A percentile compares a stretch with the other conserved stretches of the same genome.
phyloP scores from a whole-genome alignment of 2,329 filamentous ascomycete genomes.

The Fusarium sp. region DNA sequence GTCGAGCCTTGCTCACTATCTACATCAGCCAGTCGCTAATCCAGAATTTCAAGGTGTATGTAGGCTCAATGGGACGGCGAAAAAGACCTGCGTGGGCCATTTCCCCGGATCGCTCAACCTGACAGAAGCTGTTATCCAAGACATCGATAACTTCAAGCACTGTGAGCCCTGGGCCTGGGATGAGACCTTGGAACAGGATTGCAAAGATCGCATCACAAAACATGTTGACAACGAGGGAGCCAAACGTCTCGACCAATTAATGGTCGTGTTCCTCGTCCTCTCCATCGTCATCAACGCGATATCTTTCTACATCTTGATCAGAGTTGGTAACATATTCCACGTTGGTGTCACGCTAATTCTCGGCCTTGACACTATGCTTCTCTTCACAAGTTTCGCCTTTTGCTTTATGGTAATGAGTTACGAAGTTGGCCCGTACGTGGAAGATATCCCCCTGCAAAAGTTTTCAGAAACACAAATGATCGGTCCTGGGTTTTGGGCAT shows the following conservation, averaged over 20 bases:
- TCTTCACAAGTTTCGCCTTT: slow-evolving; percentile 25
- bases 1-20: too few species aligned
- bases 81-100: slow-evolving; percentile 8
- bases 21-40: neutral
- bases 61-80: slow-evolving; percentile 1
- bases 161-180: neutral
- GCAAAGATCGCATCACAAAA: slow-evolving; percentile 16
- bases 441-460: neutral
- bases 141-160: neutral
- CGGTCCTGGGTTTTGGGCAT: slow-evolving; percentile 27
- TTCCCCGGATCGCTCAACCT: slow-evolving; percentile 33
- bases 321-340: neutral
- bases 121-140: slow-evolving; percentile 21
- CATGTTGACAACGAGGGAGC: slow-evolving; percentile 8
- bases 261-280: slow-evolving; percentile 24
- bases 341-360: neutral
- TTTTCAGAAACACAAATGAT: slow-evolving; percentile 34
- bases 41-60: neutral
- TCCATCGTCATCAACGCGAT: slow-evolving; percentile 22
- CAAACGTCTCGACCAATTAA: slow-evolving; percentile 3
- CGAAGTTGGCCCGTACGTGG: slow-evolving; percentile 28
- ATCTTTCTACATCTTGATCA: slow-evolving; percentile 11
- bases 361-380: slow-evolving; percentile 18
- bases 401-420: slow-evolving; percentile 35
- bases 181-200: neutral